Conservation (phyloP, 768 basidiomycete genomes). For the Suillus subluteus region DNA sequence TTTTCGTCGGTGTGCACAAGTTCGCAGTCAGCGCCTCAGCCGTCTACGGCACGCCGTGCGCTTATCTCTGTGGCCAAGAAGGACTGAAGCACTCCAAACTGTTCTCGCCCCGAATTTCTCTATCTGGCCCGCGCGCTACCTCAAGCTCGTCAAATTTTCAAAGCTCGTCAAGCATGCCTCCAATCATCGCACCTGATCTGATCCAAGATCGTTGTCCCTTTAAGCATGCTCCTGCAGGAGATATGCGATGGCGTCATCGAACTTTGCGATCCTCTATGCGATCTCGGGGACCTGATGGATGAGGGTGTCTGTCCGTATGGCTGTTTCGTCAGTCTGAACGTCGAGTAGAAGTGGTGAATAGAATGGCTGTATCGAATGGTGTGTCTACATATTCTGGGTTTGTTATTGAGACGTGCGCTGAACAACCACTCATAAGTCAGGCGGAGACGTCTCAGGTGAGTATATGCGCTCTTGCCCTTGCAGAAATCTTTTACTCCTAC, state of each 20-base stretch:
- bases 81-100: conserved; percentile 40
- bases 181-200: conserved; percentile 10
- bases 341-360: conserved; percentile 38
- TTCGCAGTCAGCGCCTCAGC: too few species aligned
- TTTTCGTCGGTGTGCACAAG: too few species aligned
- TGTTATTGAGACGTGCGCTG: conserved; percentile 2
- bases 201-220: conserved; percentile 34
- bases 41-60: too few species aligned
- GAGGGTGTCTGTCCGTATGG: conserved; percentile 38
- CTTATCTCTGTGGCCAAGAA: too few species aligned
- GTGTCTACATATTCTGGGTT: conserved; percentile 4
- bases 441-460: conserved; percentile 20
- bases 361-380: conserved; percentile 26
- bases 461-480: conserved; percentile 11
- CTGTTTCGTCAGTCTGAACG: conserved; percentile 37
- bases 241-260: conserved; percentile 46
- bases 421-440: conserved; percentile 5
- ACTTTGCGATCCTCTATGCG: conserved; percentile 41
- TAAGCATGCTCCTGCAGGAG: conserved; percentile 40
- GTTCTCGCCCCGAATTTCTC: conserved; percentile 47
- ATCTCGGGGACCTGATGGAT: conserved; percentile 42
- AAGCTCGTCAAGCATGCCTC: conserved; percentile 28
- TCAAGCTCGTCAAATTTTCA: conserved; percentile 28
- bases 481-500: too few species aligned
- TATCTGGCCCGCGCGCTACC: conserved; percentile 47